Percentiles rank a stretch among this genome's conserved stretches.
Evolutionary conservation across 768 basidiomycete genomes (phyloP).

Genomic region (Agaricus subrufescens): DNA sequence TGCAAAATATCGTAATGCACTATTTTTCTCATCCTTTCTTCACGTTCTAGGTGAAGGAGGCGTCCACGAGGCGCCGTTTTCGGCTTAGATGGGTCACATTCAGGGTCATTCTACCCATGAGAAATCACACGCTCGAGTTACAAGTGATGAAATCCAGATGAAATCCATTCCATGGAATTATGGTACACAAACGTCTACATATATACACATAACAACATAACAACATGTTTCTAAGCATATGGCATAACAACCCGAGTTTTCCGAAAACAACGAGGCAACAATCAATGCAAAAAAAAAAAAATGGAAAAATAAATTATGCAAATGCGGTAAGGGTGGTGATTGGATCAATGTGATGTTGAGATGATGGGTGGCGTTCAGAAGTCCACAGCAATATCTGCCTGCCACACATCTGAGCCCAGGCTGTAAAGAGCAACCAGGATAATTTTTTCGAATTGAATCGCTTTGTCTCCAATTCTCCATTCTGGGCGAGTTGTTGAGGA

Average conservation of each 20-base stretch:
- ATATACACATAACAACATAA: too few species aligned
- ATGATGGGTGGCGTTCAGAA: neutral
- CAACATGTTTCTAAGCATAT: too few species aligned
- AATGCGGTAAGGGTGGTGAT: neutral
- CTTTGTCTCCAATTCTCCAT: slow-evolving; percentile 22
- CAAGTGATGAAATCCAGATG: too few species aligned
- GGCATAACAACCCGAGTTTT: too few species aligned
- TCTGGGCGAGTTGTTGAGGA: slow-evolving; percentile 1
- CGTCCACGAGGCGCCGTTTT: neutral
- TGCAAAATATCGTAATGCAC: neutral
- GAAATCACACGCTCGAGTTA: too few species aligned
- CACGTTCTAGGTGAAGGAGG: neutral
- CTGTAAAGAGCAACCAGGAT: slow-evolving; percentile 40
- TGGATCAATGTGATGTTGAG: neutral
- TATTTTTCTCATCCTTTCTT: neutral
- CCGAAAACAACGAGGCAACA: too few species aligned
- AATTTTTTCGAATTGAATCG: slow-evolving; percentile 38
- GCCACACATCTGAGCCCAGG: slow-evolving; percentile 41
- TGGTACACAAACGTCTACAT: too few species aligned
- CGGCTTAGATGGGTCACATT: too few species aligned
- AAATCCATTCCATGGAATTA: too few species aligned
- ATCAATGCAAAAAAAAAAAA: too few species aligned
- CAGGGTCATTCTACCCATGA: too few species aligned
- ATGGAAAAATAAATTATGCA: neutral
- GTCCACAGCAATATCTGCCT: slow-evolving; percentile 46